phyloP scores from a whole-genome alignment of 257 asterid genomes.

The Primulina huaijiensis region DNA sequence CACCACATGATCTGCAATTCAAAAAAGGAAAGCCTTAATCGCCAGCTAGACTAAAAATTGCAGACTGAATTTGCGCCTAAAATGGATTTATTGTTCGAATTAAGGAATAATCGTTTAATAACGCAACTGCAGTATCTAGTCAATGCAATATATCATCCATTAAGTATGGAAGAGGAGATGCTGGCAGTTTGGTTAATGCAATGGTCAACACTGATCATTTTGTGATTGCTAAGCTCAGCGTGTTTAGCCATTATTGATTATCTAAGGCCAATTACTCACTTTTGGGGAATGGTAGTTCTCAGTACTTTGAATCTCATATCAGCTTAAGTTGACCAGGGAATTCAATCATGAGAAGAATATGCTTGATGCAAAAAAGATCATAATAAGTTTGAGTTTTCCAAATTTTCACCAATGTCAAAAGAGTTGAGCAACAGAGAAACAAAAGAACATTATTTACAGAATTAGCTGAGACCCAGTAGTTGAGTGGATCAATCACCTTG shows the following conservation, averaged over 20 bases:
- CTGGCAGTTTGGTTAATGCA: neutral
- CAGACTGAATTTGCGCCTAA: slow-evolving; percentile 18
- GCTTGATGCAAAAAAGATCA: neutral
- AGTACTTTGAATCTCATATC: neutral
- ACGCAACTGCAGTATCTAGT: neutral
- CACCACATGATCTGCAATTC: slow-evolving; percentile 86
- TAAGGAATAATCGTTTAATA: neutral
- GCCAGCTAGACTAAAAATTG: slow-evolving; percentile 17
- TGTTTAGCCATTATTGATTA: neutral
- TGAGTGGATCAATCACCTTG: slow-evolving; percentile 54
- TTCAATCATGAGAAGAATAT: neutral
- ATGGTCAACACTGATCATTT: neutral
- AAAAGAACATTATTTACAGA: slow-evolving; percentile 7
- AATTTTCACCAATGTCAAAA: slow-evolving; percentile 1
- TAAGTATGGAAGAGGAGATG: neutral
- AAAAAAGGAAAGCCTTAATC: slow-evolving; percentile 35
- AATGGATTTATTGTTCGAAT: neutral
- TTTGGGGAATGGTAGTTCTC: neutral
- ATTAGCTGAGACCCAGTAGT: slow-evolving; percentile 16
- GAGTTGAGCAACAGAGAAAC: slow-evolving; percentile 21
- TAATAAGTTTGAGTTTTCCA: neutral
- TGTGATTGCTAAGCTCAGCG: neutral
- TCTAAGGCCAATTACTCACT: neutral
- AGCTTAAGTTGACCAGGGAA: neutral
- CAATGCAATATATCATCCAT: neutral